phyloP scores from a whole-genome alignment of 2,329 filamentous ascomycete genomes.

The Aureobasidium vineae region DNA sequence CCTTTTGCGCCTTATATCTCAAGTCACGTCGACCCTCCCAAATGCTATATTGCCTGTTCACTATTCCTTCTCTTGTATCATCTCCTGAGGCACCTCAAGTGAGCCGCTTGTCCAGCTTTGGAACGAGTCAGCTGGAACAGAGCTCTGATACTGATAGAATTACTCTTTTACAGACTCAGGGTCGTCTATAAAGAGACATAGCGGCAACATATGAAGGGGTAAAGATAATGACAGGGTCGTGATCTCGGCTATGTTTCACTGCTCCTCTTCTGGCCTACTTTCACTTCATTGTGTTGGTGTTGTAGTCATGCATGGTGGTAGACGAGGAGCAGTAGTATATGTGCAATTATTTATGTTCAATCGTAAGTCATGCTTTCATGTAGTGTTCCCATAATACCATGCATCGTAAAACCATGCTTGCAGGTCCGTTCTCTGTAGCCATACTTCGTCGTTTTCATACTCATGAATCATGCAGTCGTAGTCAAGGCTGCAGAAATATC shows the following conservation, averaged over 20 bases:
- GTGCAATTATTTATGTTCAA: neutral
- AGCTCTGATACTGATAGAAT: neutral
- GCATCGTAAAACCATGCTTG: neutral
- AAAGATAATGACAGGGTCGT: neutral
- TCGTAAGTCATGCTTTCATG: neutral
- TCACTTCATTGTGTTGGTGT: neutral
- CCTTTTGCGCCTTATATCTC: neutral
- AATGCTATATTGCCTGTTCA: neutral
- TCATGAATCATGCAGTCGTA: neutral
- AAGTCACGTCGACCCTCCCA: neutral
- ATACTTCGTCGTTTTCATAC: neutral
- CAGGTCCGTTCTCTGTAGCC: neutral
- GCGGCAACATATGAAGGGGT: neutral
- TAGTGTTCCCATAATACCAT: neutral
- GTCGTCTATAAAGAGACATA: neutral
- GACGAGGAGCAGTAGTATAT: neutral
- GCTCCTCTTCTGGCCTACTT: neutral
- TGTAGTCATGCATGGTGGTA: neutral
- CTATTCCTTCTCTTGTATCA: neutral
- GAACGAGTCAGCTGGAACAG: neutral
- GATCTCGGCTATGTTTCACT: neutral
- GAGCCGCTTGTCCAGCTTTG: too few relatives aligned
- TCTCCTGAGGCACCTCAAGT: neutral
- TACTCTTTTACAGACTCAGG: neutral
- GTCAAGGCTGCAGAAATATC: neutral